Percentiles rank a stretch among this genome's conserved stretches.
phyloP scores from a whole-genome alignment of 495 filamentous ascomycete genomes.

The Trichoderma gamsii region DNA sequence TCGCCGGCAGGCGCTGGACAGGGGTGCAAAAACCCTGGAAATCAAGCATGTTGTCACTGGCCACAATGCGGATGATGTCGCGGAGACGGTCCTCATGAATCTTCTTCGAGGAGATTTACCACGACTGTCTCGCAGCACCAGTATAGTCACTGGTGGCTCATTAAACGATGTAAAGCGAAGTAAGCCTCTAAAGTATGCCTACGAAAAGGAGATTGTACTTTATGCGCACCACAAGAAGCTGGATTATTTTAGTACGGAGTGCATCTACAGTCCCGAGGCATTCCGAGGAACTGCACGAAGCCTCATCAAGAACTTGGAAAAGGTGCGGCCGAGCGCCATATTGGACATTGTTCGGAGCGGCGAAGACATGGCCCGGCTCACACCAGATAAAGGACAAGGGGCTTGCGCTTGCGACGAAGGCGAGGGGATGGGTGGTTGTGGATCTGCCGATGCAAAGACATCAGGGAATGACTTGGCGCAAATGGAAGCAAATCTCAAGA shows the following conservation, averaged over 20 bases:
- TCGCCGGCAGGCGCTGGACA: constrained; percentile 85
- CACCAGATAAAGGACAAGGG: constrained; percentile 14
- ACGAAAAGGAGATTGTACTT: constrained; percentile 97
- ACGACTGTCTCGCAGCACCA: constrained; percentile 81
- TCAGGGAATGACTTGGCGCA: constrained; percentile 67
- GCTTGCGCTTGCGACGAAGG: constrained; percentile 24
- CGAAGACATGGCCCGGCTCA: constrained; percentile 84
- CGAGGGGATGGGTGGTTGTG: constrained; percentile 56
- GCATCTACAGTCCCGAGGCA: constrained; percentile 97
- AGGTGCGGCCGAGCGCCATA: constrained; percentile 86
- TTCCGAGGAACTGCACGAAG: constrained; percentile 87
- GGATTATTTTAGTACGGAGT: constrained; percentile 97
- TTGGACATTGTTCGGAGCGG: constrained; percentile 91
- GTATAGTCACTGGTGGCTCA: constrained; percentile 74
- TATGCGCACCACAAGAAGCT: constrained; percentile 94
- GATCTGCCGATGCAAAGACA: constrained; percentile 54
- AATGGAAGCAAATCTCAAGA: constrained; percentile 60
- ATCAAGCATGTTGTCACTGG: constrained; percentile 95
- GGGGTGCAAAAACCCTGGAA: constrained; percentile 78
- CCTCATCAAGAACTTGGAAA: constrained; percentile 91
- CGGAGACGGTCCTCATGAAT: constrained; percentile 99
- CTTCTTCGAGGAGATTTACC: constrained; percentile 84
- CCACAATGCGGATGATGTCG: constrained; percentile 96
- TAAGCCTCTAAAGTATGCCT: constrained; percentile 96
- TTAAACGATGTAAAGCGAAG: constrained; percentile 78